Conservation (phyloP, 345 rosid species). For the Brassica incana region DNA sequence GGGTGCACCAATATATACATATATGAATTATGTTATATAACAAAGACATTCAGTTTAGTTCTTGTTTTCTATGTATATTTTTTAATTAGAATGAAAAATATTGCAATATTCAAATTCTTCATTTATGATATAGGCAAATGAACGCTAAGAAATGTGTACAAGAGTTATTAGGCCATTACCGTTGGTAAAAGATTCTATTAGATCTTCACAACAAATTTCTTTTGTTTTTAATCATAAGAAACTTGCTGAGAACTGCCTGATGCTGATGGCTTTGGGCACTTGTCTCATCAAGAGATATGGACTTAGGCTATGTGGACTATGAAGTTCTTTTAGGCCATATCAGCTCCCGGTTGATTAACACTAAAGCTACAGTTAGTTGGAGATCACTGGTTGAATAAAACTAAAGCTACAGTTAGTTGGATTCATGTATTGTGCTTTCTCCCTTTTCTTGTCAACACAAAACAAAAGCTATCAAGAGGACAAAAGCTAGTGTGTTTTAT, state of each 20-base stretch:
- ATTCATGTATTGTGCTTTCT: slow-evolving; percentile 6
- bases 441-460: background rate
- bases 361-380: no score
- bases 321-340: background rate
- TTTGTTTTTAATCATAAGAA: no score
- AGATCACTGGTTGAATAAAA: no score
- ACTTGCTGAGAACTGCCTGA: no score
- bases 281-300: background rate
- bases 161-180: background rate
- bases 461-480: slow-evolving; percentile 18
- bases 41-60: background rate
- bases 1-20: background rate
- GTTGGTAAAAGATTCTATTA: no score
- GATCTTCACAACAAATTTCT: no score
- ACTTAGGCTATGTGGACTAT: slow-evolving; percentile 11
- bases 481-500: slow-evolving; percentile 33
- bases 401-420: background rate
- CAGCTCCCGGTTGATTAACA: background rate
- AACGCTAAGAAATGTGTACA: background rate
- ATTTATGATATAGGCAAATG: background rate
- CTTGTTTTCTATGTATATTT: background rate
- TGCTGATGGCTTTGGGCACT: background rate
- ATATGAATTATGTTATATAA: background rate
- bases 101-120: background rate
- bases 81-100: background rate